Percentiles rank a stretch among this genome's conserved stretches.
phyloP scores from a whole-genome alignment of 2,329 filamentous ascomycete species.

The Verticillium nubilum region DNA sequence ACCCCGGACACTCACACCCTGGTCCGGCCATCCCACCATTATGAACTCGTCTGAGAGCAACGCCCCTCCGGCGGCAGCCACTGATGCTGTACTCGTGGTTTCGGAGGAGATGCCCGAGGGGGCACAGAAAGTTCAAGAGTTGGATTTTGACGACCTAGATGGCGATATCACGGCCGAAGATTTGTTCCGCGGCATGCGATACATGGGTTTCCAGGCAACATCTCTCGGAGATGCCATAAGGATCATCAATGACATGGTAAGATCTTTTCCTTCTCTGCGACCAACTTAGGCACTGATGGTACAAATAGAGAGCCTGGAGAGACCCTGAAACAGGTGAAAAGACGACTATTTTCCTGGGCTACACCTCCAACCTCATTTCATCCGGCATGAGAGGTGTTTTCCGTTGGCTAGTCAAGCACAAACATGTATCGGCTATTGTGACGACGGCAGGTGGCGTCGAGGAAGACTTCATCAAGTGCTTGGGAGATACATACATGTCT shows the following conservation, averaged over 20 bases:
- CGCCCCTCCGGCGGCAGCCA: constrained; percentile 56
- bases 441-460: constrained; percentile 94
- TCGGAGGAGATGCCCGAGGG: constrained; percentile 77
- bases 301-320: constrained; percentile 62
- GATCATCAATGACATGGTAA: constrained; percentile 94
- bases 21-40: background rate
- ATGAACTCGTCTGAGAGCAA: constrained; percentile 15
- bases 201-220: constrained; percentile 71
- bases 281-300: constrained; percentile 13
- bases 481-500: constrained; percentile 88
- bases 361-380: constrained; percentile 96
- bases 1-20: background rate
- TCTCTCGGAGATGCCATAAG: constrained; percentile 80
- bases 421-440: constrained; percentile 87
- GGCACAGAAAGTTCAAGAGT: constrained; percentile 77
- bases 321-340: constrained; percentile 72
- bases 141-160: constrained; percentile 84
- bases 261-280: background rate
- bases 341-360: constrained; percentile 94
- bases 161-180: constrained; percentile 79
- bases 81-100: constrained; percentile 76
- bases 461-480: constrained; percentile 97
- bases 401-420: constrained; percentile 88
- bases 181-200: constrained; percentile 72
- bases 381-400: constrained; percentile 89